Base-by-base conservation (phyloP, 768 basidiomycete genomes). In the Amanita molliuscula region DNA sequence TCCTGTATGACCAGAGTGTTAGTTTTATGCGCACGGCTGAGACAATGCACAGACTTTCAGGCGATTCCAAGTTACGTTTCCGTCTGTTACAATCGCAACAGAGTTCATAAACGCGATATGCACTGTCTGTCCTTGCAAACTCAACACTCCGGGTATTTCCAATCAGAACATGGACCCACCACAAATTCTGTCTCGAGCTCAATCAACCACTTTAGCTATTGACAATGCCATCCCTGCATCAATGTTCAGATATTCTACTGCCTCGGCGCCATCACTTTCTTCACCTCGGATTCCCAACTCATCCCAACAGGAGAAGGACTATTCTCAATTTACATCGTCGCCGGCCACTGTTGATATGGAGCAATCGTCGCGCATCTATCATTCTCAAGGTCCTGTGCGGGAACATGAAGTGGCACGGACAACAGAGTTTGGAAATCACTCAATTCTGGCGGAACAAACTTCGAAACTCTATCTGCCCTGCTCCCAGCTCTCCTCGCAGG, bases 41-140 rank as follows among this genome's bases (percentile, higher is more conserved):
- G 35, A 36, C 33, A 23, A 26, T 26, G 8, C 38, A 29, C 53
- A 88, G 87, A 65, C 70, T 2, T 86, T 82, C 61, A 78, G 83
- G 45, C 81, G 87, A 13, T 86, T 90, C 57, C 87, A 90, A 60
- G 73, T 88, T 25, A 80, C 81, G 18, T 88, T 90, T 54, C 59
- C 68, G 45, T 70, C 73, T n/a, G 46, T 67, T 13, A 51, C 61
- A 2, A 72, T 76, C 28, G 77, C 80, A 0, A 59, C 67, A 2
- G 73, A 77, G 54, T 83, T 84, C 53, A 74, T 88, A 50, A 71
- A 79, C 25, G 65, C 75, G 4, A 79, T 89, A 57, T 74, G 75
- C 42, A 67, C 73, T 4, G 75, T 88, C 35, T 89, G 87, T 59
- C 87, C 86, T 3, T 90, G 87, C 70, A 84, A 81, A 62, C 67